These are phyloP conservation scores for Pythium folliculosum DNA, from an alignment of 352 stramenopile species.

Conservation along the genomic window DNA sequence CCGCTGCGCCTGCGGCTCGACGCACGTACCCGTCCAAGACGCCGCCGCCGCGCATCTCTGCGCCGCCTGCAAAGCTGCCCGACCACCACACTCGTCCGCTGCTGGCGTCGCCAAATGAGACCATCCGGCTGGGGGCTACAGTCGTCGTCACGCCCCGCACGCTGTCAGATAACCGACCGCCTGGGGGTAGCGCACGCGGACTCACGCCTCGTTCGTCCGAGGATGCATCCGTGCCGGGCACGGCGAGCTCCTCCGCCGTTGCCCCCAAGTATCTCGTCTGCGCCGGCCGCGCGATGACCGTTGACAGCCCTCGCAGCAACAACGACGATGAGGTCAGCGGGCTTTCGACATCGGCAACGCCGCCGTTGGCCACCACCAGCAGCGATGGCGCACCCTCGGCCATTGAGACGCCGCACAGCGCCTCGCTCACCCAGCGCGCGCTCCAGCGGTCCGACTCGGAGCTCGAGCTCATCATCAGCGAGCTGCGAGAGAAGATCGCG, in stretches of 20 bases:
- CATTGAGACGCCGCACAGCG: not conserved
- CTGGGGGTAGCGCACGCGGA: not conserved
- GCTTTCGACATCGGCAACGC: not conserved
- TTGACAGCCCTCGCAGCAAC: constrained; percentile 20
- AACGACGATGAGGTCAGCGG: constrained; percentile 4
- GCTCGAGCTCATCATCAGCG: constrained; percentile 66
- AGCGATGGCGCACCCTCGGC: not conserved
- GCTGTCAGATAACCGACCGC: not conserved
- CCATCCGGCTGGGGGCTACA: constrained; percentile 16
- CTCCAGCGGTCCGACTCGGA: constrained; percentile 56
- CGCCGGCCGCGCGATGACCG: constrained; percentile 10
- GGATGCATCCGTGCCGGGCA: not conserved
- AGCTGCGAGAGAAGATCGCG: constrained; percentile 57
- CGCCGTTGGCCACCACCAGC: too few relatives aligned
- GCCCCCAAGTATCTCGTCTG: constrained; percentile 23
- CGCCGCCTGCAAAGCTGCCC: not conserved
- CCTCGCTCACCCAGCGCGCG: not conserved
- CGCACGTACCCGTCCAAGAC: constrained; percentile 2
- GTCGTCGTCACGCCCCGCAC: not conserved
- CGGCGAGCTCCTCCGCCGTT: not conserved
- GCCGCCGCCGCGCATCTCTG: not conserved
- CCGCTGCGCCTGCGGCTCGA: not conserved
- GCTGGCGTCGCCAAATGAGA: constrained; percentile 10
- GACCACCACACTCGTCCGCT: not conserved
- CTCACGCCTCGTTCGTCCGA: not conserved